These are phyloP conservation scores for Achlya hypogyna DNA, from an alignment of 352 stramenopile genomes.

Conservation along the genomic window DNA sequence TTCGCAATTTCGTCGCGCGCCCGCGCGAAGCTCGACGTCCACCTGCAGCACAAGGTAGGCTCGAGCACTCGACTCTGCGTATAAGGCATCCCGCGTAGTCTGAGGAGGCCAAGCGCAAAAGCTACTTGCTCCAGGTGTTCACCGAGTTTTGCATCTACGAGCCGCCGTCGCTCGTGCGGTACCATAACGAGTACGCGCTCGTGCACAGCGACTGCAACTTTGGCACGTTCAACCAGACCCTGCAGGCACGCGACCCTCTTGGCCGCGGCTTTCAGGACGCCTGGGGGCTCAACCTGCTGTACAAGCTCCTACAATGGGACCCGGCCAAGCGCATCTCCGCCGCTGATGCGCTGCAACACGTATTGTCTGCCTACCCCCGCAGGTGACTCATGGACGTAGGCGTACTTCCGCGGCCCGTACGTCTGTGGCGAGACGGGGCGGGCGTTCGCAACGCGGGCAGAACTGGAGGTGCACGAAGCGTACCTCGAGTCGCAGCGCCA, in stretches of 20 bases:
- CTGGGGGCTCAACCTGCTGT: constrained; percentile 89
- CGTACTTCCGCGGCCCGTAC: constrained; percentile 82
- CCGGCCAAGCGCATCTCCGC: constrained; percentile 80
- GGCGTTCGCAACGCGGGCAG: constrained; percentile 48
- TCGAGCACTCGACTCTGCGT: too few species aligned
- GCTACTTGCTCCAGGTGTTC: constrained; percentile 67
- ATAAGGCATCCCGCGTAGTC: background rate
- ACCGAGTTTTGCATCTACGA: constrained; percentile 81
- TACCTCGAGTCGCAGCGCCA: constrained; percentile 50
- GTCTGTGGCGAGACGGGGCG: constrained; percentile 46
- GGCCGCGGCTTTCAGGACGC: constrained; percentile 77
- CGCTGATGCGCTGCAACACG: constrained; percentile 65
- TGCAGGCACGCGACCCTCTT: constrained; percentile 85
- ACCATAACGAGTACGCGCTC: constrained; percentile 42
- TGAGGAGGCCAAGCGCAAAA: constrained; percentile 35
- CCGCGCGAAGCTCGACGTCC: constrained; percentile 83
- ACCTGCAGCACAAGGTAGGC: constrained; percentile 37
- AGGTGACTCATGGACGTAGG: constrained; percentile 13
- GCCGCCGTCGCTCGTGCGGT: constrained; percentile 23
- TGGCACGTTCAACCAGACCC: constrained; percentile 86
- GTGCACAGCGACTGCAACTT: constrained; percentile 79
- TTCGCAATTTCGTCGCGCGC: constrained; percentile 79
- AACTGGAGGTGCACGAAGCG: constrained; percentile 48
- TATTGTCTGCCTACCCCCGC: background rate
- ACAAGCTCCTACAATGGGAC: constrained; percentile 89